These are phyloP conservation scores for Edaphochlamys debaryana DNA, from an alignment of 139 green algal genomes.

Conservation along the genomic window DNA sequence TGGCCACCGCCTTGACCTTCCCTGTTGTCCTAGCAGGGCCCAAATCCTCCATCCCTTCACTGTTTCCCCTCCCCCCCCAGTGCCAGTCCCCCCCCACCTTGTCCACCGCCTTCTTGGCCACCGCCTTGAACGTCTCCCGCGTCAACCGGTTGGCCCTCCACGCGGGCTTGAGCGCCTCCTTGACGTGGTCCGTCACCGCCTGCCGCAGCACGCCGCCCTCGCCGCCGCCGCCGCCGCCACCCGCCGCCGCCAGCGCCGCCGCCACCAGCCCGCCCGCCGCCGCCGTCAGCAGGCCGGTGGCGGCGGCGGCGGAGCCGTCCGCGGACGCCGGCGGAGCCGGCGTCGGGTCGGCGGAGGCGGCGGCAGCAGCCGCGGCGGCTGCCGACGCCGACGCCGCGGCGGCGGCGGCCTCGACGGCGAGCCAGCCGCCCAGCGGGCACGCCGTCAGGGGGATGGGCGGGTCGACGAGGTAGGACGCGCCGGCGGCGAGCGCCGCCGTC, in stretches of 20 bases:
- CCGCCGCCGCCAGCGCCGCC: background rate
- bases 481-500: background rate
- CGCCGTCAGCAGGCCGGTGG: background rate
- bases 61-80: no score
- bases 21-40: no score
- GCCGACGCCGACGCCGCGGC: no score
- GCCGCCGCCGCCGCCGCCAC: background rate
- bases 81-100: constrained; percentile 8
- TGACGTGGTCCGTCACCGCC: constrained; percentile 40
- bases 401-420: background rate
- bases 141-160: constrained; percentile 29
- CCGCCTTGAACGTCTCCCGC: constrained; percentile 36
- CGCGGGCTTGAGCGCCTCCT: constrained; percentile 30
- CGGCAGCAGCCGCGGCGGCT: no score
- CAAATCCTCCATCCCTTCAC: no score
- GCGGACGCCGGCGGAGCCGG: no score
- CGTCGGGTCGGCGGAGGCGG: no score
- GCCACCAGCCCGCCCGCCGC: background rate
- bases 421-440: constrained; percentile 26
- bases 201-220: background rate
- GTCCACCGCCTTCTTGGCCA: constrained; percentile 31
- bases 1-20: no score
- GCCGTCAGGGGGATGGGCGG: background rate
- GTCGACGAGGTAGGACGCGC: background rate
- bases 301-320: no score